Evolutionary conservation across 73 alveolate species (phyloP).

Genomic region (Tetrahymena malaccensis): DNA sequence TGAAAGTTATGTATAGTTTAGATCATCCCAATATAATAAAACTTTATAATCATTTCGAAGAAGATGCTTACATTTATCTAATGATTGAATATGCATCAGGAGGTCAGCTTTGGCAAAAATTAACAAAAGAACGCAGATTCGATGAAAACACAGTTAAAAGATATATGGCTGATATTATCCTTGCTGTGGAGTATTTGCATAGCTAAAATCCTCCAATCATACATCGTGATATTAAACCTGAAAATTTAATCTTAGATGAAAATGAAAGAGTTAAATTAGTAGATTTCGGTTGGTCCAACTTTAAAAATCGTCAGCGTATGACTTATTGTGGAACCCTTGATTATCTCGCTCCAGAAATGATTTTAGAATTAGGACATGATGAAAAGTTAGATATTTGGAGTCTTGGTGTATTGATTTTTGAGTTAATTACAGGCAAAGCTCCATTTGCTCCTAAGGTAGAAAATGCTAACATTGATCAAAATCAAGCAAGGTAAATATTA

Average conservation of each 20-base stretch:
- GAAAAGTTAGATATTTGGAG: constrained; percentile 73
- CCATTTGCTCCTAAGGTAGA: constrained; percentile 54
- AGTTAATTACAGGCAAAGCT: constrained; percentile 66
- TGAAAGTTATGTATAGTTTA: constrained; percentile 62
- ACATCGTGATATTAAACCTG: constrained; percentile 67
- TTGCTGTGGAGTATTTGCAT: constrained; percentile 46
- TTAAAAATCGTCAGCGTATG: constrained; percentile 47
- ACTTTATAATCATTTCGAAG: constrained; percentile 71
- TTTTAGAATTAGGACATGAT: constrained; percentile 54
- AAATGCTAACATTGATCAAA: constrained; percentile 15
- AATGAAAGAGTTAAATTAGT: constrained; percentile 57
- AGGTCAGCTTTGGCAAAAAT: constrained; percentile 57
- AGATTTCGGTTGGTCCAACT: constrained; percentile 76
- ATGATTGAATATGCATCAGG: constrained; percentile 75
- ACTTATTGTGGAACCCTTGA: constrained; percentile 60
- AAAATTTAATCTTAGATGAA: constrained; percentile 51
- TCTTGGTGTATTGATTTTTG: constrained; percentile 66
- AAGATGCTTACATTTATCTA: constrained; percentile 63
- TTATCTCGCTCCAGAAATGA: constrained; percentile 61
- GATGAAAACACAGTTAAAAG: constrained; percentile 51
- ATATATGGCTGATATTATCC: constrained; percentile 56
- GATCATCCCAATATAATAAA: constrained; percentile 69
- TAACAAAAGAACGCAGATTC: constrained; percentile 26
- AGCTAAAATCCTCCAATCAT: constrained; percentile 66
- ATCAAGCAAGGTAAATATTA: not conserved